These are phyloP conservation scores for Chaetomium sp. DNA, from an alignment of 2,329 filamentous ascomycete species.

Conservation along the genomic window DNA sequence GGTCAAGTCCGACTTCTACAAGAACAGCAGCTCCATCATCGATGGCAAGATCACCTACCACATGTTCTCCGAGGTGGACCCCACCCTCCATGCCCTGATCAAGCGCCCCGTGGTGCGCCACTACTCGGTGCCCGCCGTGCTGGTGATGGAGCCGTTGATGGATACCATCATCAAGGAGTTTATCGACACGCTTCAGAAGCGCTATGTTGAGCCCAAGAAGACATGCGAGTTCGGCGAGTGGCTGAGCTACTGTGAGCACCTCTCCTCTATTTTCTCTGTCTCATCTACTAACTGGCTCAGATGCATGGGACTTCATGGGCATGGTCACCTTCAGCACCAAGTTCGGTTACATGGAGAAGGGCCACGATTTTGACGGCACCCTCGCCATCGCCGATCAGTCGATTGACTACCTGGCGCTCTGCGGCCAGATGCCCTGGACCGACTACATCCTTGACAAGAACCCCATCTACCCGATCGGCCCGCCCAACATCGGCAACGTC, in stretches of 20 bases:
- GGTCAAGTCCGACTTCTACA: slow-evolving; percentile 43
- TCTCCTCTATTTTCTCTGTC: no score
- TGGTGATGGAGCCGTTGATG: slow-evolving; percentile 40
- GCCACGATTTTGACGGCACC: slow-evolving; percentile 64
- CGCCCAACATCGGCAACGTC: slow-evolving; percentile 39
- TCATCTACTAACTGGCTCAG: slow-evolving; percentile 12
- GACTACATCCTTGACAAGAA: slow-evolving; percentile 46
- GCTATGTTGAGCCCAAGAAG: slow-evolving; percentile 38
- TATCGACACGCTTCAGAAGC: slow-evolving; percentile 36
- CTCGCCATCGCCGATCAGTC: slow-evolving; percentile 41
- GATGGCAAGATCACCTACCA: slow-evolving; percentile 43
- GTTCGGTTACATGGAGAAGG: slow-evolving; percentile 63
- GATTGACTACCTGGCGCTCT: slow-evolving; percentile 33
- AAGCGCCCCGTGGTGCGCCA: slow-evolving; percentile 45
- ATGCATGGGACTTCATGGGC: slow-evolving; percentile 47
- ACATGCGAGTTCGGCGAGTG: slow-evolving; percentile 46
- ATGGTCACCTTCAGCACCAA: slow-evolving; percentile 60
- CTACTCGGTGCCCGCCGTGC: slow-evolving; percentile 39
- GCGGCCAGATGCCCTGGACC: slow-evolving; percentile 35
- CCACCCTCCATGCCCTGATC: slow-evolving; percentile 39
- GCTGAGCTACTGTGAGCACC: slow-evolving; percentile 43
- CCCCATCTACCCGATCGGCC: slow-evolving; percentile 41
- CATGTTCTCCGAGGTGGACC: slow-evolving; percentile 43
- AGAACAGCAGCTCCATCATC: slow-evolving; percentile 41
- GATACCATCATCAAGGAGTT: slow-evolving; percentile 40